Percentiles rank a stretch among this genome's conserved stretches.
phyloP scores from a whole-genome alignment of 148 eudicot genomes.

The Gaultheria prostrata region DNA sequence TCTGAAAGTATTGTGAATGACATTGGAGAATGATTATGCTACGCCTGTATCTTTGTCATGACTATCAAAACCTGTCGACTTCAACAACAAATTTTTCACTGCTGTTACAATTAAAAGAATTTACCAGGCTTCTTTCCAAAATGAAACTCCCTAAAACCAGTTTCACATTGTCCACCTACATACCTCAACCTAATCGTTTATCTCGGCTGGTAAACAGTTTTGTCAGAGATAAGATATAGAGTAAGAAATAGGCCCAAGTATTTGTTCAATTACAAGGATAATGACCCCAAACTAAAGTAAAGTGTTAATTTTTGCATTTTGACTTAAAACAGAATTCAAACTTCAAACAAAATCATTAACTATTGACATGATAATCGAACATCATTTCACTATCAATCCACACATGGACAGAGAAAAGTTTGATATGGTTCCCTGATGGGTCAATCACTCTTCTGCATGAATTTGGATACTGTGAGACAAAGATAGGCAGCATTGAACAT shows the following conservation, averaged over 20 bases:
- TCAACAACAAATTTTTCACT: background rate
- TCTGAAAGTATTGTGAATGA: background rate
- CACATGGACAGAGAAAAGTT: background rate
- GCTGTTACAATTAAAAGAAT: background rate
- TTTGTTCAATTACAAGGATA: background rate
- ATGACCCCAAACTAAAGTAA: background rate
- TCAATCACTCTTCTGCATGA: background rate
- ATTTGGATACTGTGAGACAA: background rate
- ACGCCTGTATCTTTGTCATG: background rate
- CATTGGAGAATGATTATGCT: background rate
- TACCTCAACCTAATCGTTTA: background rate
- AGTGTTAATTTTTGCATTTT: background rate
- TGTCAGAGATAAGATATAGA: background rate
- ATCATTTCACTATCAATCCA: background rate
- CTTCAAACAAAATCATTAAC: background rate
- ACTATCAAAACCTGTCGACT: background rate
- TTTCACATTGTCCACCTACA: background rate
- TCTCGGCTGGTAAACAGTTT: background rate
- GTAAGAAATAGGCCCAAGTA: background rate
- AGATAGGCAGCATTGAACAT: constrained; percentile 10
- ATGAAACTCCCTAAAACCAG: background rate
- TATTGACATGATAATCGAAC: background rate
- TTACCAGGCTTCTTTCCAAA: background rate
- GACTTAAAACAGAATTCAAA: background rate
- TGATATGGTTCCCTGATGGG: background rate